Conservation (phyloP, 2,329 filamentous ascomycete genomes). For the Didymella exigua region DNA sequence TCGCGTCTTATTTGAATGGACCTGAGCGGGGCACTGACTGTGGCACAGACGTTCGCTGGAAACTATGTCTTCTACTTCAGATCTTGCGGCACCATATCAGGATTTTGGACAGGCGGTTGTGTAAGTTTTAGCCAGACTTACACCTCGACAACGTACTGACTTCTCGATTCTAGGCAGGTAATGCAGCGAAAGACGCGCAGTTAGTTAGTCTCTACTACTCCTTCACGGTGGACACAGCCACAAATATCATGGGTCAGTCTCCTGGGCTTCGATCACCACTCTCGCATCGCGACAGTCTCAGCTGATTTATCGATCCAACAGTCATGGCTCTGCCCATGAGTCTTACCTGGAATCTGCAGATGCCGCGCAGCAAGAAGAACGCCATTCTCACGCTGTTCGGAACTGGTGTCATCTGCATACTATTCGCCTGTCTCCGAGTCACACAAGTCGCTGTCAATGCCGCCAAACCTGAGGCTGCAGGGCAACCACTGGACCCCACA, state of each 20-base stretch:
- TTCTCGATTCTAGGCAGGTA: background rate
- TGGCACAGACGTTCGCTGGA: constrained; percentile 40
- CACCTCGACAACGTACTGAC: background rate
- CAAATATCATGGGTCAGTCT: constrained; percentile 22
- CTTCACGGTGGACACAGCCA: constrained; percentile 33
- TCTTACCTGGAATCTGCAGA: background rate
- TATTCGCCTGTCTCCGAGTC: background rate
- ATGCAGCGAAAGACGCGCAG: constrained; percentile 25
- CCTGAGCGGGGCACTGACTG: background rate
- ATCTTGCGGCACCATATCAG: constrained; percentile 34
- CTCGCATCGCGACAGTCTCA: background rate
- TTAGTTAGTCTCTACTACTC: constrained; percentile 28
- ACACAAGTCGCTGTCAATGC: background rate
- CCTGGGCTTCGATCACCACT: background rate
- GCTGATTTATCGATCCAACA: background rate
- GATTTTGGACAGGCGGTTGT: constrained; percentile 20
- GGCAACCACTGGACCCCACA: constrained; percentile 15
- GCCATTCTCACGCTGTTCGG: background rate
- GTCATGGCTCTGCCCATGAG: background rate
- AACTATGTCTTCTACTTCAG: constrained; percentile 45
- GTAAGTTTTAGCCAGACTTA: constrained; percentile 17
- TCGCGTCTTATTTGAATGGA: background rate
- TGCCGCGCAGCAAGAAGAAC: background rate
- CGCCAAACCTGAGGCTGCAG: background rate
- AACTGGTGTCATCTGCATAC: background rate